A percentile compares a stretch with the other conserved stretches of the same genome.
Conservation (phyloP, 2,329 filamentous ascomycete species). For the Aureobasidium melanogenum region DNA sequence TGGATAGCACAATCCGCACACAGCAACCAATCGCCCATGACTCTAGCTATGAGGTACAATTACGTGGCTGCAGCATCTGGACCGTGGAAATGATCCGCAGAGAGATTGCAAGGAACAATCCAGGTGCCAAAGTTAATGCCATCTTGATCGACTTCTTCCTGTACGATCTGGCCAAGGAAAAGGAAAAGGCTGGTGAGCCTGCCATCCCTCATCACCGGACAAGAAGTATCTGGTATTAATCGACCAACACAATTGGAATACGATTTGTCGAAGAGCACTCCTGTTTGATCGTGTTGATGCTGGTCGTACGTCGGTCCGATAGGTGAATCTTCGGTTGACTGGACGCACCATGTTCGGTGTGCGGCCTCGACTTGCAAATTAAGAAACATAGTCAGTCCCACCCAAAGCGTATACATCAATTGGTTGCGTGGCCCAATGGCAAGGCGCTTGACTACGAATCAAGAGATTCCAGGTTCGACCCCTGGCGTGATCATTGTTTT, state of each 20-base stretch:
- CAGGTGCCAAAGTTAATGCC: slow-evolving; percentile 66
- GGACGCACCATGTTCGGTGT: not conserved
- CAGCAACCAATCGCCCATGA: slow-evolving; percentile 61
- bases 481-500: slow-evolving; percentile 14
- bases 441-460: slow-evolving; percentile 49
- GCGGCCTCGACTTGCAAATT: not conserved
- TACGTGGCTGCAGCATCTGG: slow-evolving; percentile 93
- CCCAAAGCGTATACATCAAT: not conserved
- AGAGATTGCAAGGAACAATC: slow-evolving; percentile 67
- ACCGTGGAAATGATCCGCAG: slow-evolving; percentile 80
- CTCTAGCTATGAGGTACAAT: slow-evolving; percentile 72
- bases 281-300: not conserved
- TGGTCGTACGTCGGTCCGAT: not conserved
- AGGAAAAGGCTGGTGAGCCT: slow-evolving; percentile 51
- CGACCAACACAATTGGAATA: not conserved
- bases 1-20: slow-evolving; percentile 61
- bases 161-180: slow-evolving; percentile 86
- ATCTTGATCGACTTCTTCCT: slow-evolving; percentile 96
- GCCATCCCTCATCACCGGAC: slow-evolving; percentile 76
- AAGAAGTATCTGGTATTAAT: slow-evolving; percentile 86
- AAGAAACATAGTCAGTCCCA: not conserved
- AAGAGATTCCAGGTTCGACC: slow-evolving; percentile 17
- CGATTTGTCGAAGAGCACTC: too few species aligned
- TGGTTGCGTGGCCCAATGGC: slow-evolving; percentile 43
- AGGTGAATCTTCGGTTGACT: not conserved